phyloP scores from a whole-genome alignment of 495 filamentous ascomycete genomes.

The Tuber melanosporum region DNA sequence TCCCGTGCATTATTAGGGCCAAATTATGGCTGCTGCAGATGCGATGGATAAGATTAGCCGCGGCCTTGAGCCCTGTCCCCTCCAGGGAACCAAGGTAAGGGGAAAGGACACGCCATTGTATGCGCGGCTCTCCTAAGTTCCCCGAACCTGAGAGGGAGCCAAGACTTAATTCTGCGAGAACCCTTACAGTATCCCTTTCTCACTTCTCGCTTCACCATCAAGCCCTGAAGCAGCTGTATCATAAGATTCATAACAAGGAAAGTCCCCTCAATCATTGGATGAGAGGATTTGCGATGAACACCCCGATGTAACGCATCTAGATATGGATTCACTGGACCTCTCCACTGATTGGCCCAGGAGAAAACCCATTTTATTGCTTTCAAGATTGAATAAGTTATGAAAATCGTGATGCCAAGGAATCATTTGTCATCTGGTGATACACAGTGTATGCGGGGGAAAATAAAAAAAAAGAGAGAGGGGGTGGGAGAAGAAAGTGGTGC shows the following conservation, averaged over 20 bases:
- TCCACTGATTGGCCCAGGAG: background rate
- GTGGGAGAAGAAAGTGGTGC: background rate
- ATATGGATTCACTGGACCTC: background rate
- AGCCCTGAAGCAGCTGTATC: background rate
- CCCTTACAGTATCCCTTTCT: background rate
- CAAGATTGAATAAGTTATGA: background rate
- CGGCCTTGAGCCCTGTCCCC: background rate
- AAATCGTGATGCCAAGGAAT: background rate
- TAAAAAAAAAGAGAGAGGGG: too few species aligned
- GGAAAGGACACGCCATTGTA: background rate
- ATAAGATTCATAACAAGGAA: background rate
- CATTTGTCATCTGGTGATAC: background rate
- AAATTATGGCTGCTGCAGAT: constrained; percentile 14
- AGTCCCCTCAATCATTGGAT: background rate
- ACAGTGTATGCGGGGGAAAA: background rate
- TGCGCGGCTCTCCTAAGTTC: background rate
- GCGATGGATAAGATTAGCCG: constrained; percentile 22
- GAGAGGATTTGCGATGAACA: background rate
- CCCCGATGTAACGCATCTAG: background rate
- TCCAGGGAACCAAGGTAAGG: background rate
- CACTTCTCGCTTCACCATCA: background rate
- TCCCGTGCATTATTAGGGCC: background rate
- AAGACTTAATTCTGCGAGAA: background rate
- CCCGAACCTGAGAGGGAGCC: background rate
- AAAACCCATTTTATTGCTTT: background rate